phyloP scores from a whole-genome alignment of 805 yeast genomes.

The Myxozyma sirexii region DNA sequence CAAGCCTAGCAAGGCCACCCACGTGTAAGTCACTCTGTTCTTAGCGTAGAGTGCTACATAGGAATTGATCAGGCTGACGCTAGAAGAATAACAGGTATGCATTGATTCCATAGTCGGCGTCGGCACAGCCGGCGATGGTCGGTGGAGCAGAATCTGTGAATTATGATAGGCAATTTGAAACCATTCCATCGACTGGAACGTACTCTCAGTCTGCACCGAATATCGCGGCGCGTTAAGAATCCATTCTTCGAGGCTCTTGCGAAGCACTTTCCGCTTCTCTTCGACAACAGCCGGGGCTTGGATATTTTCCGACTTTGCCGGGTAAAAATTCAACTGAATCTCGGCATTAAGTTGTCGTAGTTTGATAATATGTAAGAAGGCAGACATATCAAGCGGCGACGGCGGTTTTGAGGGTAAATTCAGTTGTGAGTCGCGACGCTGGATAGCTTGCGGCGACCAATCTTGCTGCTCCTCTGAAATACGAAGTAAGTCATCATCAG shows the following conservation, averaged over 20 bases:
- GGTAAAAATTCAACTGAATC: slow-evolving; percentile 66
- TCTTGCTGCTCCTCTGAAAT: slow-evolving; percentile 11
- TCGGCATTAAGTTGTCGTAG: slow-evolving; percentile 76
- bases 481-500: slow-evolving; percentile 25
- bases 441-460: slow-evolving; percentile 6
- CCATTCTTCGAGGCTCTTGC: slow-evolving; percentile 63
- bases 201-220: slow-evolving; percentile 62
- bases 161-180: slow-evolving; percentile 62
- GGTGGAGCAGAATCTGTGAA: slow-evolving; percentile 62
- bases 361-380: slow-evolving; percentile 65
- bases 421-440: not conserved
- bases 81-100: slow-evolving; percentile 57
- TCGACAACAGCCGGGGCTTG: slow-evolving; percentile 45
- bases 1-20: slow-evolving; percentile 87
- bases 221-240: slow-evolving; percentile 55
- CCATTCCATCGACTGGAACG: slow-evolving; percentile 62
- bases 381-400: slow-evolving; percentile 62
- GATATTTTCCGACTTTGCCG: slow-evolving; percentile 68
- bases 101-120: slow-evolving; percentile 56
- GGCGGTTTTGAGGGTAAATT: not conserved
- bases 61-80: slow-evolving; percentile 63
- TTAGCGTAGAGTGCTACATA: slow-evolving; percentile 58
- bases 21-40: slow-evolving; percentile 72
- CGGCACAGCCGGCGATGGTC: slow-evolving; percentile 70
- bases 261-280: slow-evolving; percentile 62